Base-by-base conservation (phyloP, 2,329 filamentous ascomycete genomes). In the Epichloe hybrida region DNA sequence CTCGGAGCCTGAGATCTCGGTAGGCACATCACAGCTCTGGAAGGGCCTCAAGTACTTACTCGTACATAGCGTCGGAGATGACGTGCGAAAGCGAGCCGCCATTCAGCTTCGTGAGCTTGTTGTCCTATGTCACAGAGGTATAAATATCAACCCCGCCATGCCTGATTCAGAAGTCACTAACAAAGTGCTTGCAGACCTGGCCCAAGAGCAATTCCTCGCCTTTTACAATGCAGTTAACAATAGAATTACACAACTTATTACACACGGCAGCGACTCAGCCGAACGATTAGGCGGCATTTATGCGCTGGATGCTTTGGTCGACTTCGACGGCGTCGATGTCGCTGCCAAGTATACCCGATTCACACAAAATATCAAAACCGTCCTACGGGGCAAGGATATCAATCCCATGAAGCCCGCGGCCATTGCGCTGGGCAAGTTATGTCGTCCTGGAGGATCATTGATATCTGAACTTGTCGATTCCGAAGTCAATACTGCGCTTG, bases 401-500 rank as follows among this genome's bases (percentile, higher is more conserved):
- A 82, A 82, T 50, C 88, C 93, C 21, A 91, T 98, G 84, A 81
- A 94, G 51, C 83, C 87, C 12, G 93, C 94, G 4, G 90, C 93
- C 41, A 81, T 86, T 57, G 90, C 91, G 4, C 75, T 98, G 31
- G 93, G 93, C 44, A 87, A 90, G 64, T 77, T 98, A 53, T 95
- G 91, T 54, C 84, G 88, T 58, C 93, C 93, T 0, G 93, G 93
- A 55, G 93, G 93, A 53, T 90, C 93, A 35, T 75, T 97, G 56
- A 95, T 95, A 43, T 94, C 91, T 7, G 91, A 97, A 67, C 74
- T 98, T 50, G 93, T 98, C 52, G 93, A 98, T 64, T 91, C 89
- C 50, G 91, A 98, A 68, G 90, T 97, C 54, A 94, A 96, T 66
- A 93, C 89, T 17, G 90, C 94, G 2, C 75, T 98, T 50, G 93